Conservation (phyloP, 2,329 filamentous ascomycete genomes). For the Mollisiaceae sp. region DNA sequence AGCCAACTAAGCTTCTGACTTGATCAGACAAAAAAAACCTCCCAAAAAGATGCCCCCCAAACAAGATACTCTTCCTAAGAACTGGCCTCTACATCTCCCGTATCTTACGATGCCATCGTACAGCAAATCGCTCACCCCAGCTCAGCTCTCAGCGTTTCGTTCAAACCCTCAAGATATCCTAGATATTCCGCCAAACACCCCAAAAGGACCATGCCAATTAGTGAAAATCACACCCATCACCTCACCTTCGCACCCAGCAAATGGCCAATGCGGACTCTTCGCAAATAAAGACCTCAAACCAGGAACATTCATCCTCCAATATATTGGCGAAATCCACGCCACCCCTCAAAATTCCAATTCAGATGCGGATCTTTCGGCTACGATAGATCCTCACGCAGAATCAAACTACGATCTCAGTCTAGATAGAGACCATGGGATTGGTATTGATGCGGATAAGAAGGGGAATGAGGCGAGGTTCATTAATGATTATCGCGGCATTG, state of each 20-base stretch:
- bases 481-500: slow-evolving; percentile 69
- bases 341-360: slow-evolving; percentile 11
- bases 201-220: slow-evolving; percentile 52
- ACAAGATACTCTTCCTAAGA: slow-evolving; percentile 49
- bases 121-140: slow-evolving; percentile 46
- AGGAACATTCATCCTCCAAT: slow-evolving; percentile 63
- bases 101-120: slow-evolving; percentile 58
- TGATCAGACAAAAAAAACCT: neutral
- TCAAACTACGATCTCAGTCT: slow-evolving; percentile 71
- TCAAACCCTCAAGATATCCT: slow-evolving; percentile 35
- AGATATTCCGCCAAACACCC: slow-evolving; percentile 44
- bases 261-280: slow-evolving; percentile 64
- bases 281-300: slow-evolving; percentile 58
- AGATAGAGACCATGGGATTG: slow-evolving; percentile 59
- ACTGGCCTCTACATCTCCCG: slow-evolving; percentile 60
- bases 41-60: slow-evolving; percentile 16
- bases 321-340: slow-evolving; percentile 64
- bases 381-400: slow-evolving; percentile 43
- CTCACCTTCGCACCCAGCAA: slow-evolving; percentile 58
- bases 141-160: slow-evolving; percentile 31
- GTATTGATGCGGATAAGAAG: slow-evolving; percentile 61
- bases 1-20: neutral
- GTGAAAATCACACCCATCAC: slow-evolving; percentile 61
- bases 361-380: slow-evolving; percentile 8
- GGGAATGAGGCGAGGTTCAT: slow-evolving; percentile 71